Conservation (phyloP, 2,329 filamentous ascomycete genomes). For the Cercospora beticola region DNA sequence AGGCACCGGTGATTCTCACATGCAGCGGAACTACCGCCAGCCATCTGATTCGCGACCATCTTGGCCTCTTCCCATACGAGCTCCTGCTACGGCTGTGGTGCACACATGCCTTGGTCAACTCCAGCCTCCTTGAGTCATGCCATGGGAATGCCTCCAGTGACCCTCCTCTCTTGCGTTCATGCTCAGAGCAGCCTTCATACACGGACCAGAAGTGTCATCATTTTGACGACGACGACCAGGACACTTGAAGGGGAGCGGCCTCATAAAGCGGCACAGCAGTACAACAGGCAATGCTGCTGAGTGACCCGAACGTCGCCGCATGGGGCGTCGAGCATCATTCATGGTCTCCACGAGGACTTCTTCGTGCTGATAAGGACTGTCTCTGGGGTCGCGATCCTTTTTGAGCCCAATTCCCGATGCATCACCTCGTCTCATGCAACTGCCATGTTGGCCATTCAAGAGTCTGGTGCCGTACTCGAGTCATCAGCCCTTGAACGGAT, state of each 20-base stretch:
- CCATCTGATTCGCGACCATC: neutral
- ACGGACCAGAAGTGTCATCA: neutral
- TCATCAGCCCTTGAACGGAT: conserved; percentile 31
- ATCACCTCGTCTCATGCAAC: neutral
- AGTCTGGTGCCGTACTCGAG: neutral
- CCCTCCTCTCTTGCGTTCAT: neutral
- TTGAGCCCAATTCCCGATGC: neutral
- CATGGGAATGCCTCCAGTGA: neutral
- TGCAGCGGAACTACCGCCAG: conserved; percentile 20
- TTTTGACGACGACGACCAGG: neutral
- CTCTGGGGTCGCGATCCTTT: neutral
- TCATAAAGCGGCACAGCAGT: neutral
- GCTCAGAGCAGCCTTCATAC: neutral
- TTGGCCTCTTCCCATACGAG: neutral
- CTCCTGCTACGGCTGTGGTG: neutral
- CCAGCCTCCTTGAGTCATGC: neutral
- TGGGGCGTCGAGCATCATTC: neutral
- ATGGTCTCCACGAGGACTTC: neutral
- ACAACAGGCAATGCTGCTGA: neutral
- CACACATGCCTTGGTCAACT: neutral
- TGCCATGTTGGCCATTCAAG: neutral
- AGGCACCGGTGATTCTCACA: conserved; percentile 24
- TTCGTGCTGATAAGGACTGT: neutral
- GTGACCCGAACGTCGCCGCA: neutral
- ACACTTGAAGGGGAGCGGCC: neutral